Evolutionary conservation across 2,329 filamentous ascomycete species (phyloP).

Genomic region (Penicillium sp.): DNA sequence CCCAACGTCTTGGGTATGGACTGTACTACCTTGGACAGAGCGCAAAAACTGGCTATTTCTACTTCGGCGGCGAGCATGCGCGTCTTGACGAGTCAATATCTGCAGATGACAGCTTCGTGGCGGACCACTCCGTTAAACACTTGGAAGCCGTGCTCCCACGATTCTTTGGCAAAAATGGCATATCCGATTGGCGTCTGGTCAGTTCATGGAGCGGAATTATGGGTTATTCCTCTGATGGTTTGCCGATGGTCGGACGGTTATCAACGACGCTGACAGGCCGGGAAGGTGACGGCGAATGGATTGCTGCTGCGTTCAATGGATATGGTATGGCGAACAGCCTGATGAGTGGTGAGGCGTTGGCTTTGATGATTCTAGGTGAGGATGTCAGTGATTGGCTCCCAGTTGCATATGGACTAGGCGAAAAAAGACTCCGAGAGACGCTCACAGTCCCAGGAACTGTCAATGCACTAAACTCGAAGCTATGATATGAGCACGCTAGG

Average conservation of each 20-base stretch:
- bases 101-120: constrained; percentile 19
- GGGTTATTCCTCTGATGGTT: constrained; percentile 44
- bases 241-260: constrained; percentile 46
- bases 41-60: constrained; percentile 21
- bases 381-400: constrained; percentile 22
- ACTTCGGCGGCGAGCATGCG: constrained; percentile 23
- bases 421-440: constrained; percentile 11
- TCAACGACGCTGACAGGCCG: constrained; percentile 34
- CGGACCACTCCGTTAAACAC: constrained; percentile 13
- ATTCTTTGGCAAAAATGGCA: constrained; percentile 15
- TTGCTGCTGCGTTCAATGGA: constrained; percentile 56
- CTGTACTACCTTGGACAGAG: constrained; percentile 25
- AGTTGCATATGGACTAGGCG: constrained; percentile 18
- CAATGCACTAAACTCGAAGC: constrained; percentile 11
- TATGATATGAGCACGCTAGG: not conserved
- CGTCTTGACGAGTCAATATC: constrained; percentile 16
- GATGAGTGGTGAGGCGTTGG: constrained; percentile 23
- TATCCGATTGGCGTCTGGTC: constrained; percentile 16
- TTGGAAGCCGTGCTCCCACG: constrained; percentile 14
- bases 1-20: constrained; percentile 13
- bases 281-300: constrained; percentile 36
- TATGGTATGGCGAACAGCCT: constrained; percentile 56
- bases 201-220: constrained; percentile 38
- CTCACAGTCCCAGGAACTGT: constrained; percentile 11
- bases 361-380: constrained; percentile 24